These are phyloP conservation scores for Dalbergia oliveri DNA, from an alignment of 306 rosid genomes.

Conservation along the genomic window DNA sequence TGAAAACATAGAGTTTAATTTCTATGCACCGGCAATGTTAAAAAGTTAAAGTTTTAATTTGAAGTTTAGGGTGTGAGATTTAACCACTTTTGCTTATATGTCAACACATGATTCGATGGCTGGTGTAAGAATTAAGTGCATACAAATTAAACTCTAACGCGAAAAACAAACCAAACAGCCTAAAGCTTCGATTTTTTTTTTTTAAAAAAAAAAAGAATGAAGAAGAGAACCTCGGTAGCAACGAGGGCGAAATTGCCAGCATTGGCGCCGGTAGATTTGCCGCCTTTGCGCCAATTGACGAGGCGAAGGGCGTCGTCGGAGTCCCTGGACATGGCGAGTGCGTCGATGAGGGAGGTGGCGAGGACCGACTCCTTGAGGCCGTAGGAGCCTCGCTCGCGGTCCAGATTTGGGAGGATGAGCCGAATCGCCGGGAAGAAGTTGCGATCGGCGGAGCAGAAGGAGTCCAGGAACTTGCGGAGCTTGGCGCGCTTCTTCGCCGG, in stretches of 20 bases:
- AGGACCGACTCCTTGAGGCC: slow-evolving; percentile 94
- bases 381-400: slow-evolving; percentile 85
- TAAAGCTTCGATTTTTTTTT: neutral
- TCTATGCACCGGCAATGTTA: too few species aligned
- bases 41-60: too few species aligned
- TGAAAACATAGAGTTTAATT: too few species aligned
- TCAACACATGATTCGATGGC: too few species aligned
- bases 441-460: slow-evolving; percentile 64
- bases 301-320: slow-evolving; percentile 87
- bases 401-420: slow-evolving; percentile 81
- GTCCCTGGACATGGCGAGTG: slow-evolving; percentile 82
- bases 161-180: neutral
- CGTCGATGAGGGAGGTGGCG: slow-evolving; percentile 86
- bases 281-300: slow-evolving; percentile 93
- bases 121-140: too few species aligned
- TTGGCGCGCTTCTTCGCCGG: slow-evolving; percentile 81
- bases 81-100: too few species aligned
- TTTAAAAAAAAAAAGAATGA: too few species aligned
- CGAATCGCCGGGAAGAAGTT: slow-evolving; percentile 78
- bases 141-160: too few species aligned
- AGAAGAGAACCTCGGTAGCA: slow-evolving; percentile 72
- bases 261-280: slow-evolving; percentile 69
- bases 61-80: too few species aligned
- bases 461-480: slow-evolving; percentile 85
- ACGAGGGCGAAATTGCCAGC: slow-evolving; percentile 89